A percentile compares a stretch with the other conserved stretches of the same genome.
These are phyloP conservation scores for Aspergillus novofumigatus DNA, from an alignment of 2,329 filamentous ascomycete species.

Conservation along the genomic window DNA sequence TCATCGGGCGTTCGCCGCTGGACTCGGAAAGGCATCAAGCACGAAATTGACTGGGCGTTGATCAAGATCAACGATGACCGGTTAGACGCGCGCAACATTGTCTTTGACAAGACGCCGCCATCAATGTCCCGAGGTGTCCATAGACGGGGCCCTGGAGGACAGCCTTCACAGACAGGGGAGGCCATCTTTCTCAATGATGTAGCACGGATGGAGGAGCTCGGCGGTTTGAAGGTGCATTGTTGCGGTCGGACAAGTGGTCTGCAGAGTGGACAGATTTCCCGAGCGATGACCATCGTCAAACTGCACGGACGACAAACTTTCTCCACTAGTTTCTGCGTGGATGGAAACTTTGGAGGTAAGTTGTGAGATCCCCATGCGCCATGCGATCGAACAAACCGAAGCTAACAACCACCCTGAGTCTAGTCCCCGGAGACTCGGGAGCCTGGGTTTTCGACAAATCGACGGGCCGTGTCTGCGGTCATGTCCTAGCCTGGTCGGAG, in stretches of 20 bases:
- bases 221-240: constrained; percentile 77
- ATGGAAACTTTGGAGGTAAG: constrained; percentile 55
- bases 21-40: constrained; percentile 65
- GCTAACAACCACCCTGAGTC: constrained; percentile 13
- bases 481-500: constrained; percentile 83
- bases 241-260: constrained; percentile 82
- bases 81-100: constrained; percentile 66
- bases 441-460: constrained; percentile 86
- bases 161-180: constrained; percentile 40
- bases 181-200: constrained; percentile 53
- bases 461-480: constrained; percentile 77
- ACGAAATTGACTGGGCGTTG: constrained; percentile 94
- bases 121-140: constrained; percentile 6
- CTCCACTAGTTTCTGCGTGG: constrained; percentile 65
- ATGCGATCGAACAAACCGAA: background rate
- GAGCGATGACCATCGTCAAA: constrained; percentile 77
- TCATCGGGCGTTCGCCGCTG: constrained; percentile 84
- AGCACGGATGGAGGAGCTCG: constrained; percentile 54
- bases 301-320: constrained; percentile 80
- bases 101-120: constrained; percentile 38
- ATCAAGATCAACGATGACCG: constrained; percentile 74
- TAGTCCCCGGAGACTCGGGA: constrained; percentile 81
- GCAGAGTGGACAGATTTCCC: constrained; percentile 72
- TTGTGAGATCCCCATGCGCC: constrained; percentile 14
- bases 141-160: constrained; percentile 48